Evolutionary conservation across 2,329 filamentous ascomycete genomes (phyloP).

Genomic region (Talaromyces islandicus): DNA sequence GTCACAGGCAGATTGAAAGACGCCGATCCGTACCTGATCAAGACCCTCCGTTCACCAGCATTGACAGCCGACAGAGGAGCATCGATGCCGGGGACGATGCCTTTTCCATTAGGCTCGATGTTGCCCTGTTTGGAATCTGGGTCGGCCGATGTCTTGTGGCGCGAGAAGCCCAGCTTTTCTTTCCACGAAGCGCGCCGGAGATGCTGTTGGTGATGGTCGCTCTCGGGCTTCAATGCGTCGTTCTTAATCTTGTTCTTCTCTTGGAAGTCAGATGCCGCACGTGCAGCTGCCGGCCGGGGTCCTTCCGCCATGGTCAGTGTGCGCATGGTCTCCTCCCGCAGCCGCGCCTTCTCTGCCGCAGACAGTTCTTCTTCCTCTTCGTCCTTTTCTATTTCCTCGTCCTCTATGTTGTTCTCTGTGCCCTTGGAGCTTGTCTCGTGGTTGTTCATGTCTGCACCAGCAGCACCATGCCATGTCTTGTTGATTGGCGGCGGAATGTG

Average conservation of each 20-base stretch:
- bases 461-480: background rate
- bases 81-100: constrained; percentile 54
- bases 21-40: constrained; percentile 65
- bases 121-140: constrained; percentile 11
- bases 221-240: background rate
- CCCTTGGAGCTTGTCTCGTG: background rate
- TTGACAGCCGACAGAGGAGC: constrained; percentile 77
- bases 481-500: background rate
- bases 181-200: constrained; percentile 24
- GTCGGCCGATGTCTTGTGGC: constrained; percentile 6
- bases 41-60: constrained; percentile 67
- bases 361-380: constrained; percentile 14
- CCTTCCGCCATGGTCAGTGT: constrained; percentile 25
- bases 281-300: background rate
- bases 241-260: background rate
- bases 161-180: constrained; percentile 22
- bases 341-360: constrained; percentile 15
- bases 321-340: constrained; percentile 28
- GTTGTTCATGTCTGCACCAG: background rate
- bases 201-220: constrained; percentile 13
- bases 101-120: constrained; percentile 14
- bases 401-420: background rate
- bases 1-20: constrained; percentile 67
- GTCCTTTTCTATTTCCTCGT: background rate
- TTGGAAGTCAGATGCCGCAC: background rate